Percentiles rank a stretch among this genome's conserved stretches.
Evolutionary conservation across 140 eudicot genomes (phyloP).

Genomic region (Bidens hawaiensis): DNA sequence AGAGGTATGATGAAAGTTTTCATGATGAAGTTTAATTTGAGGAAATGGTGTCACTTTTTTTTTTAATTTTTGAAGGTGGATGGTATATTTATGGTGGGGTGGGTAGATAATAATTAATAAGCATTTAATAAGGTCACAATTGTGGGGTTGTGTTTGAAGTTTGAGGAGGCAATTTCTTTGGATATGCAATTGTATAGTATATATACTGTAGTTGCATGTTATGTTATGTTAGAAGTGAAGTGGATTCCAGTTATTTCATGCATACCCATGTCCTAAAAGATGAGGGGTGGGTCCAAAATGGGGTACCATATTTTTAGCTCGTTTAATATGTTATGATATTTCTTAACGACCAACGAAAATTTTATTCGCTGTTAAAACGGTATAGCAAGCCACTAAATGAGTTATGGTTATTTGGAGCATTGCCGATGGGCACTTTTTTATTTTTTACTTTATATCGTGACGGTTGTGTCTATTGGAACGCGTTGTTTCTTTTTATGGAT

Average conservation of each 20-base stretch:
- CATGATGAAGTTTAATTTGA: conserved; percentile 25
- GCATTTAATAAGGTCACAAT: conserved; percentile 26
- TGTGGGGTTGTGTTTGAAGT: conserved; percentile 18
- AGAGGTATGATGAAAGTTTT: conserved; percentile 21
- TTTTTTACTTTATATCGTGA: too few species aligned
- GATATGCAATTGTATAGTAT: background rate
- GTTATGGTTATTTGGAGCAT: too few species aligned
- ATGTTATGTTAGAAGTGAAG: background rate
- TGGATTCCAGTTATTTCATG: conserved; percentile 3
- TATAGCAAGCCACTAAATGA: too few species aligned
- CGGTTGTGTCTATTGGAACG: too few species aligned
- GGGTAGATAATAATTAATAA: conserved; percentile 17
- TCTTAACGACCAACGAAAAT: too few species aligned
- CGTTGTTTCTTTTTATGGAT: too few species aligned
- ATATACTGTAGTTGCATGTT: background rate
- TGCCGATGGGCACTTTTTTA: too few species aligned
- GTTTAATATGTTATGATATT: too few species aligned
- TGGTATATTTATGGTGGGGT: conserved; percentile 28
- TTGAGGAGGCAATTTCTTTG: background rate
- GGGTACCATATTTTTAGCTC: background rate
- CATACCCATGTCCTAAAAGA: conserved; percentile 4
- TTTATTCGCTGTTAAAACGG: too few species aligned
- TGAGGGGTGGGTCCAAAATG: background rate
- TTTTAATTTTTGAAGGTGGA: conserved; percentile 21
- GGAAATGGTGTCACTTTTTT: background rate